Evolutionary conservation across 129 eudicot species (phyloP).

Genomic region (Glebionis coronaria): DNA sequence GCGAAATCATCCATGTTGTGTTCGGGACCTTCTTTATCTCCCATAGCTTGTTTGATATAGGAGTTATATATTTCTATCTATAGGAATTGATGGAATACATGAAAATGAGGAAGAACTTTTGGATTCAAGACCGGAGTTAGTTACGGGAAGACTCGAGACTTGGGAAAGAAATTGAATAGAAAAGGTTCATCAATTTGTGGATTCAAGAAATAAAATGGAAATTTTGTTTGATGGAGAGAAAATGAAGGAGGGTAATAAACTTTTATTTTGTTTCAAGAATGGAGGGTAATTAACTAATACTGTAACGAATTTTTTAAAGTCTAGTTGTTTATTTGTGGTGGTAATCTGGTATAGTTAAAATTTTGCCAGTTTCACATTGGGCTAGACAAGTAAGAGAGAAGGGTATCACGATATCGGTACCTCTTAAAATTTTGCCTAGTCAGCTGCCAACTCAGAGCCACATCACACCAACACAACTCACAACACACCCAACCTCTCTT

Average conservation of each 20-base stretch:
- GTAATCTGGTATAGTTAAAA: background rate
- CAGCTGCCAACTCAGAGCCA: too few relatives aligned
- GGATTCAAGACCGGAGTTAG: background rate
- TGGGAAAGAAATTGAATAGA: background rate
- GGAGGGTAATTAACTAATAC: slow-evolving; percentile 9
- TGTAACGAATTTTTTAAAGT: slow-evolving; percentile 1
- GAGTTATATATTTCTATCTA: slow-evolving; percentile 5
- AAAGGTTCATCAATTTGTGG: background rate
- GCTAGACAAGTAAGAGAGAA: too few relatives aligned
- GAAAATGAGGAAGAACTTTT: background rate
- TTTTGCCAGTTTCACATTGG: slow-evolving; percentile 9
- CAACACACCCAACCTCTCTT: too few relatives aligned
- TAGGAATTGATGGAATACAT: background rate
- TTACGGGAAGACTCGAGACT: too few relatives aligned
- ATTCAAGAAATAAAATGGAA: slow-evolving; percentile 12
- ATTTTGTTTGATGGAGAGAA: background rate
- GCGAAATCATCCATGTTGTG: slow-evolving; percentile 12
- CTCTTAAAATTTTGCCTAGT: too few relatives aligned
- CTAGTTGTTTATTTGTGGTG: background rate
- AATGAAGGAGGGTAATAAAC: background rate
- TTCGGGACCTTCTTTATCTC: background rate
- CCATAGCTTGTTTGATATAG: slow-evolving; percentile 3
- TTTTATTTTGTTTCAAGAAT: too few relatives aligned
- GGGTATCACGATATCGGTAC: too few relatives aligned
- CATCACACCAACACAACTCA: too few relatives aligned